Percentiles rank a stretch among this genome's conserved stretches.
These are phyloP conservation scores for Aureobasidium leucospermi DNA, from an alignment of 2,329 filamentous ascomycete genomes.

Conservation along the genomic window DNA sequence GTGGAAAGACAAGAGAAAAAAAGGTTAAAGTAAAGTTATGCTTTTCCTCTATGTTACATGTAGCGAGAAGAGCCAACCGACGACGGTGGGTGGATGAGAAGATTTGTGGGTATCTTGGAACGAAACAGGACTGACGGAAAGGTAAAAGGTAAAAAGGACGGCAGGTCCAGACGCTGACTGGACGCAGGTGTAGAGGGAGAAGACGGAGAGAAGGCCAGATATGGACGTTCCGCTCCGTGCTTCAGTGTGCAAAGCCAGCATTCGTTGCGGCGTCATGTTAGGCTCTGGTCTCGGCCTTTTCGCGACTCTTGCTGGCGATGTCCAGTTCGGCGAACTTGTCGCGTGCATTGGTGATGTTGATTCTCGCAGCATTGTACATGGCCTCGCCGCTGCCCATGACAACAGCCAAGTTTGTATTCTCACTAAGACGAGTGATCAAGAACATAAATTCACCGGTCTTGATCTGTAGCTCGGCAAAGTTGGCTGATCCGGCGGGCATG, in stretches of 20 bases:
- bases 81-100: neutral
- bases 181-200: neutral
- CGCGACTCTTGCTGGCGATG: constrained; percentile 24
- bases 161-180: neutral
- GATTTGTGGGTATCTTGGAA: constrained; percentile 12
- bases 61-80: constrained; percentile 1
- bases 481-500: constrained; percentile 71
- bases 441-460: constrained; percentile 79
- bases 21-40: neutral
- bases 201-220: neutral
- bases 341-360: constrained; percentile 83
- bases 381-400: constrained; percentile 87
- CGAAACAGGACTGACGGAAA: neutral
- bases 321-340: constrained; percentile 67
- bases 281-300: neutral
- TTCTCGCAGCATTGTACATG: constrained; percentile 79
- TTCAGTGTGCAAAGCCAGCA: neutral
- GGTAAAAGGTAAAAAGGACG: neutral
- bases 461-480: constrained; percentile 74
- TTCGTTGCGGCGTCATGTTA: neutral
- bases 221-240: neutral
- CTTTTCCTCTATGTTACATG: constrained; percentile 7
- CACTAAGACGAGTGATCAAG: constrained; percentile 91
- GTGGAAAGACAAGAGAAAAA: neutral
- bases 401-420: constrained; percentile 94